These are phyloP conservation scores for Microcyclospora tardicrescens DNA, from an alignment of 2,329 filamentous ascomycete genomes.

Conservation along the genomic window DNA sequence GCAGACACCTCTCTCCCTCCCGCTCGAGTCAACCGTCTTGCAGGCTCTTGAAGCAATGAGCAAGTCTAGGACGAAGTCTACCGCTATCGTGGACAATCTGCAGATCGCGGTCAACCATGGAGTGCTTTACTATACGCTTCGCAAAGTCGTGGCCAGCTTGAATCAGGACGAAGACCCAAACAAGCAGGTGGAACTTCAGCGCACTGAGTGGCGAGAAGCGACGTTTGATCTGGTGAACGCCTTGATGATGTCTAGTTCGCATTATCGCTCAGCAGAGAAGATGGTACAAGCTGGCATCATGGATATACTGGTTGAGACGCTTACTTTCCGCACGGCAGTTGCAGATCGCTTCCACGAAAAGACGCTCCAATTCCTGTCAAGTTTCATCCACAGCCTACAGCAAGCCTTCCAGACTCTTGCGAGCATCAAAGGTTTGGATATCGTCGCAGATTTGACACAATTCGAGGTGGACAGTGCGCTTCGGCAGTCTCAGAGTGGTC, in stretches of 20 bases:
- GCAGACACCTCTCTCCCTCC: slow-evolving; percentile 53
- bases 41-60: slow-evolving; percentile 74
- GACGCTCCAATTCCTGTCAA: slow-evolving; percentile 78
- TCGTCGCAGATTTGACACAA: slow-evolving; percentile 76
- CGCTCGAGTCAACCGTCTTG: slow-evolving; percentile 71
- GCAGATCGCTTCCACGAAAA: slow-evolving; percentile 75
- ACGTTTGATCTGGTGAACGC: slow-evolving; percentile 79
- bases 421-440: slow-evolving; percentile 69
- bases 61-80: slow-evolving; percentile 59
- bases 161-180: slow-evolving; percentile 44
- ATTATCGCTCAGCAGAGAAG: slow-evolving; percentile 56
- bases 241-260: slow-evolving; percentile 45
- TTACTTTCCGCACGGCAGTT: slow-evolving; percentile 67
- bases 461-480: slow-evolving; percentile 63
- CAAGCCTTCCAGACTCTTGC: slow-evolving; percentile 77
- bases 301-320: slow-evolving; percentile 76
- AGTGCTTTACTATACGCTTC: slow-evolving; percentile 80
- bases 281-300: slow-evolving; percentile 83
- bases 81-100: slow-evolving; percentile 78
- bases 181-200: slow-evolving; percentile 45
- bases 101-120: slow-evolving; percentile 95
- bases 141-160: slow-evolving; percentile 80
- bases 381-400: slow-evolving; percentile 65
- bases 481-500: slow-evolving; percentile 50
- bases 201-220: slow-evolving; percentile 81